Evolutionary conservation across 176 grass and related monocot species (phyloP), one percentile per base, ranked within the genome.

Genomic region (Olyra latifolia): DNA sequence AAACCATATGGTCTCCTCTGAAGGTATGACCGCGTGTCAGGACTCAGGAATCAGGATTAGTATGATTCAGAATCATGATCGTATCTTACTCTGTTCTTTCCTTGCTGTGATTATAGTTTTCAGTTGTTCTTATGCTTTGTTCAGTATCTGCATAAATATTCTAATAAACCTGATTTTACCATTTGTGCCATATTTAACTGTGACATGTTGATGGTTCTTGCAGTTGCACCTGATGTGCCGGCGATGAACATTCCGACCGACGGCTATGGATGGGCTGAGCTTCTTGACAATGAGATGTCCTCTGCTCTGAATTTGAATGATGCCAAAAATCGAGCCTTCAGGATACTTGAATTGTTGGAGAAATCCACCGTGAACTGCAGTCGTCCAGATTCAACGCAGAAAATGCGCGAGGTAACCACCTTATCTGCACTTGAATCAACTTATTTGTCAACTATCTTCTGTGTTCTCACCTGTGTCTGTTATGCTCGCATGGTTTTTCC

Each of bases 241-340:
- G 2, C 0, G 4, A 14, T 44, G 55, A 56, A 64, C 54, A 32
- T 74, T 58, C 84, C 69, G 12, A 80, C 54, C 16, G 69, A 46
- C 25, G 29, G 63, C 4, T 16, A 73, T 22, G 81, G 88, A 74
- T 90, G 93, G 84, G 90, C 77, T 3, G 90, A 95, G 70, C 52
- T 88, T 40, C 50, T 95, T 19, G 85, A 86, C 42, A 88, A 79
- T 50, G 93, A 95, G 60, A 90, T 95, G 50, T 83, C 20, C 20
- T 73, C 52, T 2, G 84, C 82, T 69, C 29, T 75, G 7, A 78
- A 95, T 69, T 20, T 95, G 66, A 32, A 80, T 49, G 90, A 92
- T 12, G 87, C 84, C 71, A 92, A 82, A 76, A 79, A 66, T 25
- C 84, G 90, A 24, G 90, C 76, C 32, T 81, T 67, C 16, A 83